Conservation (phyloP, 2,329 filamentous ascomycete genomes). For the Phaeoacremonium minimum region DNA sequence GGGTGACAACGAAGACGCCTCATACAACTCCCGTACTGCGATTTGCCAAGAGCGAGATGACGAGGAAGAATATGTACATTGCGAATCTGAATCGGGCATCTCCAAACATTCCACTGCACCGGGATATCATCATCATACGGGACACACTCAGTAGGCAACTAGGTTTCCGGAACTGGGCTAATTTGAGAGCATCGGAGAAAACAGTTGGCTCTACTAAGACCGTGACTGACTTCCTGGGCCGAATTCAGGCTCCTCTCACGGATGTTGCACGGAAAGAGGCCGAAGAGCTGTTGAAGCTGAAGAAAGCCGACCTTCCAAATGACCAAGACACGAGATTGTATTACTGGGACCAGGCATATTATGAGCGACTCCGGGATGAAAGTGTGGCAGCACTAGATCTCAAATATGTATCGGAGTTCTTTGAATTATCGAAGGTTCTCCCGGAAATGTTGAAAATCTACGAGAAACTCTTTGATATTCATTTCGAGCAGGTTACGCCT, state of each 20-base stretch:
- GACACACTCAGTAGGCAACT: conserved; percentile 40
- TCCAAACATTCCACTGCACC: too few species aligned
- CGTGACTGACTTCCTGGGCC: too few species aligned
- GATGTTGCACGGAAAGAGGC: too few species aligned
- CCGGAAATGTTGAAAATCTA: conserved; percentile 1
- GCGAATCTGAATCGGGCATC: too few species aligned
- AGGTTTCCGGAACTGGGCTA: too few species aligned
- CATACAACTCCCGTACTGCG: conserved; percentile 1
- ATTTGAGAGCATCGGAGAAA: too few species aligned
- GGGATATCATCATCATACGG: too few species aligned
- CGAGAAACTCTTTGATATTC: conserved; percentile 5
- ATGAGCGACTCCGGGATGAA: conserved; percentile 39
- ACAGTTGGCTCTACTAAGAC: too few species aligned
- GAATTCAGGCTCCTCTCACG: too few species aligned
- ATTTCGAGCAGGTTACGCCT: conserved; percentile 2
- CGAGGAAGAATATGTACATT: too few species aligned
- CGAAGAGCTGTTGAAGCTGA: conserved; percentile 42
- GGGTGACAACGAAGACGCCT: conserved; percentile 7
- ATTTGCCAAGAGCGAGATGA: conserved; percentile 5
- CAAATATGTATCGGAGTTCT: conserved; percentile 6
- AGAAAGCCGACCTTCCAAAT: conserved; percentile 34
- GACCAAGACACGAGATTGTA: conserved; percentile 38
- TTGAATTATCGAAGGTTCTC: conserved; percentile 6
- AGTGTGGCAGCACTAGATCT: neutral
- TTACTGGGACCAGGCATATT: conserved; percentile 52